phyloP scores from a whole-genome alignment of 495 filamentous ascomycete species.

The Saxispiralis lemnorum region DNA sequence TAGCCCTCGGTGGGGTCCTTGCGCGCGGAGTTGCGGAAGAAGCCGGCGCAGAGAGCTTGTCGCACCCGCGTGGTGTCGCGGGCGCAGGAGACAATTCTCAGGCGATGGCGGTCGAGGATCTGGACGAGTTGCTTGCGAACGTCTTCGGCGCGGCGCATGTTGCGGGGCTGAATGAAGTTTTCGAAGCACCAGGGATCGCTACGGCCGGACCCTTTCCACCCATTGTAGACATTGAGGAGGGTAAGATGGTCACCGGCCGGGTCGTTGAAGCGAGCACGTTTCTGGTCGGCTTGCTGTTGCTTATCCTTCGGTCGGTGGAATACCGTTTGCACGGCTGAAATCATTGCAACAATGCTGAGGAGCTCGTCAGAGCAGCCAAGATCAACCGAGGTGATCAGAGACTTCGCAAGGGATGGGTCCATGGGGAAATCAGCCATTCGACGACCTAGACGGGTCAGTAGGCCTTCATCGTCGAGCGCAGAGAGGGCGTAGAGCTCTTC shows the following conservation, averaged over 20 bases:
- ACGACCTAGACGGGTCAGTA: conserved; percentile 76
- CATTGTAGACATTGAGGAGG: conserved; percentile 88
- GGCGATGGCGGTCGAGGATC: conserved; percentile 80
- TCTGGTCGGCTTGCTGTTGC: conserved; percentile 86
- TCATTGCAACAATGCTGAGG: conserved; percentile 87
- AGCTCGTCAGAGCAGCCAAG: conserved; percentile 85
- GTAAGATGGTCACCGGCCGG: conserved; percentile 88
- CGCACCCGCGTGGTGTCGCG: conserved; percentile 72
- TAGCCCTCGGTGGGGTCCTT: conserved; percentile 95
- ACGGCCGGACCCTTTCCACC: conserved; percentile 70
- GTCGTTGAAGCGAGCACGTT: conserved; percentile 94
- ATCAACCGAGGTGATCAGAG: conserved; percentile 72
- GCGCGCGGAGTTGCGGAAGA: conserved; percentile 86
- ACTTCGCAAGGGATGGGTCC: conserved; percentile 75
- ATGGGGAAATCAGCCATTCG: conserved; percentile 99
- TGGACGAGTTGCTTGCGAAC: conserved; percentile 79
- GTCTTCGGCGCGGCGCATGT: conserved; percentile 76
- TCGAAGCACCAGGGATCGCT: conserved; percentile 87
- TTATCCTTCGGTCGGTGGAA: conserved; percentile 97
- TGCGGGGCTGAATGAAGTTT: conserved; percentile 87
- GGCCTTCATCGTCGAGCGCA: conserved; percentile 88
- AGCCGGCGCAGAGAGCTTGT: conserved; percentile 81
- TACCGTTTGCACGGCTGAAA: conserved; percentile 54
- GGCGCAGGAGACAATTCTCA: conserved; percentile 67
- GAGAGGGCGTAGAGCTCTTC: conserved; percentile 88